Base-by-base conservation (phyloP, 2,329 filamentous ascomycete genomes). In the Leptographium procerum region DNA sequence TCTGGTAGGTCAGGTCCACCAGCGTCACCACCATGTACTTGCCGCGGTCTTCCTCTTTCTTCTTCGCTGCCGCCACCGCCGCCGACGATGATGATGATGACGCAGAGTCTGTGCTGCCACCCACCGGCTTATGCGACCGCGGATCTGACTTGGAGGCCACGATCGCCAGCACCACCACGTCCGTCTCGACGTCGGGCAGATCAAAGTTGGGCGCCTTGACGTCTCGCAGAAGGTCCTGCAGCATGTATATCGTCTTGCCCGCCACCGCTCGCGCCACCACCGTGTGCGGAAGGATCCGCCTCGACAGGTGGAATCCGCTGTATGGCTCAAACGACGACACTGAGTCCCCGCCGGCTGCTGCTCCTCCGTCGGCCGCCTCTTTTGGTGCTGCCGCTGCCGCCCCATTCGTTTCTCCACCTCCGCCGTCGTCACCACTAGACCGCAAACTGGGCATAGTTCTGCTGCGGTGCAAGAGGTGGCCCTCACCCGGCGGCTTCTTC, bases 21-120 rank as follows among this genome's bases (percentile, higher is more conserved):
- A 99, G 77, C 2, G 84, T 89, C 61, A 99, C 76, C 1, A 92
- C 87, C 88, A 99, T 96, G 74, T 95, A 99, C 70, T 95, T 96
- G 55, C 87, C 86, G 24, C 80, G 10, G 76, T 75, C 58, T 8
- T 26, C 7, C 40, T 45, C 29, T 26, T 55, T 50, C 16, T 28
- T 16, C 40, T 43, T 43, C 16, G 40, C 40, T 8, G 40, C 40
- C 36, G 36, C 34, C 34, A 14, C 5, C 6, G 31, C 1, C 3
- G 34, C 34, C 16, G 34, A 36, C 14, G 5, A 13, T 5, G 36
- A 36, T 36, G 34, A 10, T 14, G 34, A 36, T 36, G 34, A 36
- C 19, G 14, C 36, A 16, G 14, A 13, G 36, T 40, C 36, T n/a
- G 19, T 8, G 6, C 13, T 22, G 11, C 16, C 47, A n/a, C 70